Evolutionary conservation across 2,329 filamentous ascomycete genomes (phyloP).

Genomic region (Fulvia fulva): DNA sequence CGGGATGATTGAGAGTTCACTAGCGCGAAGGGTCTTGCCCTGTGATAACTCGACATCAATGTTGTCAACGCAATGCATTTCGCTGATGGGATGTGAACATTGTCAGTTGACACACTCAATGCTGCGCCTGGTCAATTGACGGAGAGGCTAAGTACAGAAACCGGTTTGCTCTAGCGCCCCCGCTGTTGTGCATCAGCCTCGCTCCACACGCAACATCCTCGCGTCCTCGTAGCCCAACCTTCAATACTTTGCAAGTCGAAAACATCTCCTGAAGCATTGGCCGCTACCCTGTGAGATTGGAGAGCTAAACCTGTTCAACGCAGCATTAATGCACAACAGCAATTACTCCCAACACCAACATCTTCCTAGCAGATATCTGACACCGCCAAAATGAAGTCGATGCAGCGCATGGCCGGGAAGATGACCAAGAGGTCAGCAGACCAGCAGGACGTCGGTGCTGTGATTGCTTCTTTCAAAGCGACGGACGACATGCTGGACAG

Average conservation of each 20-base stretch:
- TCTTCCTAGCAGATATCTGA: not conserved
- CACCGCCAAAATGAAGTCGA: slow-evolving; percentile 31
- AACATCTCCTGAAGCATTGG: not conserved
- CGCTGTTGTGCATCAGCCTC: not conserved
- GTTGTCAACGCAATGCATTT: not conserved
- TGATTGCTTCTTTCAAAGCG: slow-evolving; percentile 77
- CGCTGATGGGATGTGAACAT: not conserved
- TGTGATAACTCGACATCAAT: not conserved
- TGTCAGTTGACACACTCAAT: not conserved
- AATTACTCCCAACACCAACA: not conserved
- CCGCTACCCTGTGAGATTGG: not conserved
- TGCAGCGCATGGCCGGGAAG: slow-evolving; percentile 71
- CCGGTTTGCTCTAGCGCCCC: not conserved
- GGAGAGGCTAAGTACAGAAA: not conserved
- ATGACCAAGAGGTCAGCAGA: slow-evolving; percentile 69
- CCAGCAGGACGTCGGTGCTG: slow-evolving; percentile 68
- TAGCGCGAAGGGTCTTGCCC: not conserved
- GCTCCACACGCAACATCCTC: not conserved
- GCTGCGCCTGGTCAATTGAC: not conserved
- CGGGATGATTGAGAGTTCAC: not conserved
- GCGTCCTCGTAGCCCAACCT: not conserved
- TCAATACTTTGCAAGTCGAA: not conserved
- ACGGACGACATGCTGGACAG: slow-evolving; percentile 69
- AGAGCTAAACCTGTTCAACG: not conserved
- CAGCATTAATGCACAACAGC: not conserved